Evolutionary conservation across 73 alveolate species (phyloP).

Genomic region (Effrenium voratum): DNA sequence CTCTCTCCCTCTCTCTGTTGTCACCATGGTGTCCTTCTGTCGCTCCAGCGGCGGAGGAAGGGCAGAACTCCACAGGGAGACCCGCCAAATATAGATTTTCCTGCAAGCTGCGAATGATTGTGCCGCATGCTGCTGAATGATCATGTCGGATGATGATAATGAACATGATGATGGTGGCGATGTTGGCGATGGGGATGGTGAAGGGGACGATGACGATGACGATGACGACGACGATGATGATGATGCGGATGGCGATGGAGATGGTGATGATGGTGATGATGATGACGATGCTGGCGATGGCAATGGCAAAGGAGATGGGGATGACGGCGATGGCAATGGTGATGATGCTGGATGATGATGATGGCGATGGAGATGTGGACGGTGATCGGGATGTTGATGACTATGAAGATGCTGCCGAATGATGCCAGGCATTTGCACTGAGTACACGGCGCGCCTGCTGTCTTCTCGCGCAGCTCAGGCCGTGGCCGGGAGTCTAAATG

Average conservation of each 20-base stretch:
- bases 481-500: conserved; percentile 65
- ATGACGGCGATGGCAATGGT: not conserved
- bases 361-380: too few species aligned
- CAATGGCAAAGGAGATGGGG: not conserved
- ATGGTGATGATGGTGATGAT: not conserved
- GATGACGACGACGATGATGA: too few species aligned
- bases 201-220: too few species aligned
- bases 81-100: conserved; percentile 83
- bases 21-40: conserved; percentile 39
- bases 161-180: too few species aligned
- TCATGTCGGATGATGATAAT: too few species aligned
- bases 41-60: conserved; percentile 50
- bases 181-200: too few species aligned
- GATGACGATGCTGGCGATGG: not conserved
- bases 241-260: not conserved
- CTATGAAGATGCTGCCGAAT: too few species aligned
- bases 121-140: not conserved
- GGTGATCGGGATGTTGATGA: too few species aligned
- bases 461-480: too few species aligned
- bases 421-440: too few species aligned
- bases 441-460: too few species aligned
- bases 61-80: conserved; percentile 61
- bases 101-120: not conserved
- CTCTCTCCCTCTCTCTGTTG: not conserved
- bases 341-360: too few species aligned